phyloP scores from a whole-genome alignment of 768 basidiomycete species.

The Lactifluus subvellereus region DNA sequence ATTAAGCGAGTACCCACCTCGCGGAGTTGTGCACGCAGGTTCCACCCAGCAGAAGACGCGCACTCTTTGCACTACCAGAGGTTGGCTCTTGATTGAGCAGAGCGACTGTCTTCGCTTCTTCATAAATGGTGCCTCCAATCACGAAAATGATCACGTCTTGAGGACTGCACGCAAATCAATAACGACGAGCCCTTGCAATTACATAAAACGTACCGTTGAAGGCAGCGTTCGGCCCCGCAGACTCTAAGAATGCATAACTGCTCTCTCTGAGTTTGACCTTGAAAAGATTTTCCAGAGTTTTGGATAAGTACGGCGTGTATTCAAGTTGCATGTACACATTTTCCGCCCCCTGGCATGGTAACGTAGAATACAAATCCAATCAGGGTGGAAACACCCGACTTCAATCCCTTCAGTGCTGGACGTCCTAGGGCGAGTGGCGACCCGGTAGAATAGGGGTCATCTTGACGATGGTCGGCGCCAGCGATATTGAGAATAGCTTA shows the following conservation, averaged over 20 bases:
- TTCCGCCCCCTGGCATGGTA: constrained; percentile 73
- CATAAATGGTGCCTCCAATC: constrained; percentile 94
- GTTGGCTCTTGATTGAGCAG: constrained; percentile 79
- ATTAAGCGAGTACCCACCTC: constrained; percentile 45
- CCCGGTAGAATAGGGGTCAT: constrained; percentile 94
- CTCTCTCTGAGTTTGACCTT: constrained; percentile 82
- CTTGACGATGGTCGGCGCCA: constrained; percentile 93
- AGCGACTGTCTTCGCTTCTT: constrained; percentile 82
- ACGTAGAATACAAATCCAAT: constrained; percentile 13
- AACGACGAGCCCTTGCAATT: neutral
- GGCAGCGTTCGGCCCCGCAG: constrained; percentile 59
- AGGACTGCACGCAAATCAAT: constrained; percentile 47
- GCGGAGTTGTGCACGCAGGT: constrained; percentile 94
- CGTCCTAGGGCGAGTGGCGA: constrained; percentile 90
- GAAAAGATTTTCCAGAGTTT: constrained; percentile 86
- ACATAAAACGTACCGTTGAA: constrained; percentile 55
- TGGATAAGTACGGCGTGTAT: constrained; percentile 86
- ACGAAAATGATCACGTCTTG: constrained; percentile 97
- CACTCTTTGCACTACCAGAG: constrained; percentile 52
- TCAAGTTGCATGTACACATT: constrained; percentile 87
- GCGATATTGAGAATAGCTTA: constrained; percentile 90
- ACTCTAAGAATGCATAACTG: constrained; percentile 84
- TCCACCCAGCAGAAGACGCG: constrained; percentile 82
- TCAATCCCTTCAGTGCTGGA: constrained; percentile 91
- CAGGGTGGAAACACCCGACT: constrained; percentile 40